phyloP scores from a whole-genome alignment of 2,329 filamentous ascomycete genomes.

The Leptographium galeiforme region DNA sequence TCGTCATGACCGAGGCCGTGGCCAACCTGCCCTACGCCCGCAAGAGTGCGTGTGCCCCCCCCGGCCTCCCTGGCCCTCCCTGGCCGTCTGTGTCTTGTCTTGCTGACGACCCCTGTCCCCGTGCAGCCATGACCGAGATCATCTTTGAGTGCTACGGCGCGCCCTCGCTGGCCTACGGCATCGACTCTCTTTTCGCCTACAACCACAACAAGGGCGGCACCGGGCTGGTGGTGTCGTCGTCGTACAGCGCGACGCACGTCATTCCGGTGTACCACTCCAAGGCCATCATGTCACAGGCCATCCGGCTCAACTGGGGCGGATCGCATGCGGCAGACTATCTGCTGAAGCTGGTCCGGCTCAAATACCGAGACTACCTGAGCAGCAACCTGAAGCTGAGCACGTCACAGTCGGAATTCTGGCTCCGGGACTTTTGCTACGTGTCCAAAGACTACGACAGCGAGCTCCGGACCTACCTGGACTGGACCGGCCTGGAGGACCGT shows the following conservation, averaged over 20 bases:
- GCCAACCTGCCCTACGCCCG: constrained; percentile 82
- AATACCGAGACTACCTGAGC: constrained; percentile 55
- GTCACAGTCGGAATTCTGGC: constrained; percentile 75
- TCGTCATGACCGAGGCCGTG: constrained; percentile 92
- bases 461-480: constrained; percentile 65
- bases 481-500: constrained; percentile 81
- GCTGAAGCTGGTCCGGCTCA: constrained; percentile 74
- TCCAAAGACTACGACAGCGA: constrained; percentile 75
- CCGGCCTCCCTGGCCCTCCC: too few species aligned
- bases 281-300: constrained; percentile 71
- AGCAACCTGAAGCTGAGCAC: constrained; percentile 78
- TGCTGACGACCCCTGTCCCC: background rate
- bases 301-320: constrained; percentile 87
- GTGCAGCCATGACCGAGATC: constrained; percentile 84
- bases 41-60: constrained; percentile 51
- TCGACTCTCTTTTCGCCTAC: constrained; percentile 95
- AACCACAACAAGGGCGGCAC: constrained; percentile 78
- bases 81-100: background rate
- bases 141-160: constrained; percentile 92
- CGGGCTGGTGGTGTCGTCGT: constrained; percentile 81
- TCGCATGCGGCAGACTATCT: constrained; percentile 84
- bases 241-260: constrained; percentile 85
- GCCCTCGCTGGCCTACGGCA: constrained; percentile 81
- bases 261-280: constrained; percentile 86
- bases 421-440: constrained; percentile 81